Base-by-base conservation (phyloP, 2,329 filamentous ascomycete genomes). In the Teratosphaeria gauchensis region DNA sequence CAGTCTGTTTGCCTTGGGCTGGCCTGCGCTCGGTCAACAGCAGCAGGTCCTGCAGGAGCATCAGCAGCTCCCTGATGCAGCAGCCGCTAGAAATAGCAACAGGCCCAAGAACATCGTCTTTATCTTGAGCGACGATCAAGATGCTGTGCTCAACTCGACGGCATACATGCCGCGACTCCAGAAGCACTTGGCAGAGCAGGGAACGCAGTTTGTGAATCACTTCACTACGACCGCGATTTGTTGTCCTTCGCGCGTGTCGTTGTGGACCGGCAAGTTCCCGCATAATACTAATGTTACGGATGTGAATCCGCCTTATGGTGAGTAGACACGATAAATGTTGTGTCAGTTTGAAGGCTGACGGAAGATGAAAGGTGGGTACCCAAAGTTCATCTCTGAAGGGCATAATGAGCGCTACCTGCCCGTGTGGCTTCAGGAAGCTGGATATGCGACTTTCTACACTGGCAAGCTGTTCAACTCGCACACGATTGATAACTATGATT, bases 201-300 rank as follows among this genome's bases (percentile, higher is more conserved):
- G 85, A 0, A 85, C 82, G 0, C 77, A 77, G 1, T 88, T 82
- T 61, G 73, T 74, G 54, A 81, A 81, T 46, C 86, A 89, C 64
- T 89, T 83, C 58, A 85, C 83, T 63, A 88, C 86, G 0, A 82
- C 84, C 0, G 78, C 86, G 0, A 69, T 87, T 0, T 89, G 86
- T 69, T 89, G 86, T 63, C 86, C 86, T 0, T 84, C 84, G 0
- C 76, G 86, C 1, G 86, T 86, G 2, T 82, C 80, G 12, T 69
- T 89, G 1, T 83, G 80, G 79, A 88, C 85, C 0, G 86, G 86
- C 0, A 82, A 82, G 65, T 78, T 82, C 6, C 83, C 85, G 0
- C 86, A 89, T 64, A 88, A 88, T 63, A 88, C 85, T 0, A 89
- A 89, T 63, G 84, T 89, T 1, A 89, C 86, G 0, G 78, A 81